Percentiles rank a stretch among this genome's conserved stretches.
Conservation (phyloP, 2,329 filamentous ascomycete genomes). For the Hysterium pulicare region DNA sequence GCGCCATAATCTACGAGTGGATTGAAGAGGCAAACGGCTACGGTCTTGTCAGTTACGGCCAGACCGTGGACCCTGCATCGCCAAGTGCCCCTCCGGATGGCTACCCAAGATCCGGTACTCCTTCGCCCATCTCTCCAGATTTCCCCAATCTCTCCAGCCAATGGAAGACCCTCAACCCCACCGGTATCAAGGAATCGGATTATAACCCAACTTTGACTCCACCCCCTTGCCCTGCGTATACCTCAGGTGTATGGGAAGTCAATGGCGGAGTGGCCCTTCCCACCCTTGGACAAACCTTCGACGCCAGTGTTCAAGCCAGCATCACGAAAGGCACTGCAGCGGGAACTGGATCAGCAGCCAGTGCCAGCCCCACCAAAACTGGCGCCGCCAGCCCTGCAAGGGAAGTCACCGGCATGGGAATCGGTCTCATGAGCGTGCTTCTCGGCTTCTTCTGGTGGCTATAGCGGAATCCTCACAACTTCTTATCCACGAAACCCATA, state of each 20-base stretch:
- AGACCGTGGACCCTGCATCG: constrained; percentile 48
- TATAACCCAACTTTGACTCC: constrained; percentile 64
- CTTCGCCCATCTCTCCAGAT: constrained; percentile 70
- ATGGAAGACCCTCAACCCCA: constrained; percentile 70
- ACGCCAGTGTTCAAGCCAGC: constrained; percentile 13
- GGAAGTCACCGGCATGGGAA: constrained; percentile 20
- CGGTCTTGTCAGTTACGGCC: constrained; percentile 74
- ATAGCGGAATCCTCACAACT: too few species aligned
- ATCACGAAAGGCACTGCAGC: constrained; percentile 9
- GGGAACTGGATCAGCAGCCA: constrained; percentile 4
- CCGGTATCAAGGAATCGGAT: constrained; percentile 61
- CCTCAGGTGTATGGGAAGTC: constrained; percentile 67
- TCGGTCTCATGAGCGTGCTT: constrained; percentile 18
- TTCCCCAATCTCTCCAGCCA: constrained; percentile 73
- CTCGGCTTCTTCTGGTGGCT: constrained; percentile 25
- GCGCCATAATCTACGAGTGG: constrained; percentile 86
- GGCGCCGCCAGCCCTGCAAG: constrained; percentile 17
- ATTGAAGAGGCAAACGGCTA: constrained; percentile 81
- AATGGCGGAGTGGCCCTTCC: constrained; percentile 68
- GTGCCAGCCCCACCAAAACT: constrained; percentile 14
- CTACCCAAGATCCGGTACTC: constrained; percentile 68
- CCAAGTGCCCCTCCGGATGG: constrained; percentile 57
- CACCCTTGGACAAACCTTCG: constrained; percentile 53
- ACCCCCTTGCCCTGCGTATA: constrained; percentile 68
- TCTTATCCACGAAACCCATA: too few species aligned